phyloP scores from a whole-genome alignment of 1,284 basidiomycete genomes.

The Ceratobasidium sp. region DNA sequence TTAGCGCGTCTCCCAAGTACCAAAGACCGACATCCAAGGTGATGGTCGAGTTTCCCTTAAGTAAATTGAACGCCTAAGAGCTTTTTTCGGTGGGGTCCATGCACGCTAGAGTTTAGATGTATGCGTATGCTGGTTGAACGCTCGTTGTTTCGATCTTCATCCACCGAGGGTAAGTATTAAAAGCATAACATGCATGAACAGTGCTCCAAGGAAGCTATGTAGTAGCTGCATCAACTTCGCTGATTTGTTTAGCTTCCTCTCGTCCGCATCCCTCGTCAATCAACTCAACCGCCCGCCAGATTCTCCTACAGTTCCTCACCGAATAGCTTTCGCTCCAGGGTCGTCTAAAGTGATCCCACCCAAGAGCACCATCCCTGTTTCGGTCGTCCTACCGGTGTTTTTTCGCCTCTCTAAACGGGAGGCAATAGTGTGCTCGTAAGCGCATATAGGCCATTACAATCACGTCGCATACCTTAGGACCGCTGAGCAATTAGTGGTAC shows the following conservation, averaged over 20 bases:
- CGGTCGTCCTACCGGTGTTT: conserved; percentile 23
- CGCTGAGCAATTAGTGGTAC: conserved; percentile 1
- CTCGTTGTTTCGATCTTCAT: too few relatives aligned
- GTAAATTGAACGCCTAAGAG: too few relatives aligned
- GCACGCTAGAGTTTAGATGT: too few relatives aligned
- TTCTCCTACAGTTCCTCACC: conserved; percentile 36
- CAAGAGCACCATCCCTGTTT: conserved; percentile 24
- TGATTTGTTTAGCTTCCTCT: conserved; percentile 8
- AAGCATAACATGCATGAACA: too few relatives aligned
- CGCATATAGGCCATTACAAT: conserved; percentile 35
- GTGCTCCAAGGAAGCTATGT: too few relatives aligned
- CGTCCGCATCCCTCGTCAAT: conserved; percentile 36
- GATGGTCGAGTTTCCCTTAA: too few relatives aligned
- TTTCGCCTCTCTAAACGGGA: conserved; percentile 28
- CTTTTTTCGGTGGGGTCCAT: too few relatives aligned
- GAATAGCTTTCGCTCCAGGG: conserved; percentile 25
- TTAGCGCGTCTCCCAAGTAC: too few relatives aligned
- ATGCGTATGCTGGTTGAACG: too few relatives aligned
- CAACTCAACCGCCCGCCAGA: conserved; percentile 33
- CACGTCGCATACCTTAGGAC: neutral
- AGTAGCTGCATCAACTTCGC: neutral
- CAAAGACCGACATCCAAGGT: too few relatives aligned
- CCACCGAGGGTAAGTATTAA: too few relatives aligned
- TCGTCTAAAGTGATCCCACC: conserved; percentile 32
- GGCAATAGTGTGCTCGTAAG: conserved; percentile 12